These are phyloP conservation scores for Reticulascus tulasneorum DNA, from an alignment of 2,329 filamentous ascomycete genomes.

Conservation along the genomic window DNA sequence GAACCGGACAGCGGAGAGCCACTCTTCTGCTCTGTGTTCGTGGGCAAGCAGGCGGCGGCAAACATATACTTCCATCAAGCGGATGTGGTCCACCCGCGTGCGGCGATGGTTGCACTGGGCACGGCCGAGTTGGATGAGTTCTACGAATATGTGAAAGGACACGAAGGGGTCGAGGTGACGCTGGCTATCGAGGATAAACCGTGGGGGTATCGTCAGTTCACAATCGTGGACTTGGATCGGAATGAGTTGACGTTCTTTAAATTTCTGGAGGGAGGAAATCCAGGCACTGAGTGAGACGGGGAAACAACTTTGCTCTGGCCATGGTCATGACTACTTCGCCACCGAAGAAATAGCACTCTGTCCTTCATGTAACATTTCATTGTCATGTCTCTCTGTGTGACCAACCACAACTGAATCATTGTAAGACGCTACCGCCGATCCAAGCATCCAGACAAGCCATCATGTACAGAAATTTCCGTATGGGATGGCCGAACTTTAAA, in stretches of 20 bases:
- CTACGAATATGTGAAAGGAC: neutral
- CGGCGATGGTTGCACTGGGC: slow-evolving; percentile 3
- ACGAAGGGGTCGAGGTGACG: neutral
- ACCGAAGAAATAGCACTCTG: too few species aligned
- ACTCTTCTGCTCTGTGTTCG: slow-evolving; percentile 6
- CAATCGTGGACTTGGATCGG: slow-evolving; percentile 2
- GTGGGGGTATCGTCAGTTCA: slow-evolving; percentile 6
- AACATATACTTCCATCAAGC: slow-evolving; percentile 8
- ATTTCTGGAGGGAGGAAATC: slow-evolving; percentile 7
- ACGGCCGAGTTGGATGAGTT: slow-evolving; percentile 2
- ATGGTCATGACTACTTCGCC: too few species aligned
- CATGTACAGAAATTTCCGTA: too few species aligned
- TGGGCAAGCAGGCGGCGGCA: slow-evolving; percentile 3
- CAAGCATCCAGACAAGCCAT: too few species aligned
- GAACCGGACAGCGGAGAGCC: neutral
- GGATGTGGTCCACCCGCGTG: neutral
- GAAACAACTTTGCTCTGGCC: too few species aligned
- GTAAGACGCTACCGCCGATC: too few species aligned
- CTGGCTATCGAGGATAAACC: slow-evolving; percentile 3
- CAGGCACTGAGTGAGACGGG: slow-evolving; percentile 4
- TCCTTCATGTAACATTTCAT: too few species aligned
- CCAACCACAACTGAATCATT: too few species aligned
- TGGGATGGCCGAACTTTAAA: too few species aligned
- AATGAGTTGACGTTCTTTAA: slow-evolving; percentile 7
- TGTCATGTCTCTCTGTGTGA: too few species aligned